phyloP scores from a whole-genome alignment of 495 filamentous ascomycete genomes.

The Annulohypoxylon maeteangense region DNA sequence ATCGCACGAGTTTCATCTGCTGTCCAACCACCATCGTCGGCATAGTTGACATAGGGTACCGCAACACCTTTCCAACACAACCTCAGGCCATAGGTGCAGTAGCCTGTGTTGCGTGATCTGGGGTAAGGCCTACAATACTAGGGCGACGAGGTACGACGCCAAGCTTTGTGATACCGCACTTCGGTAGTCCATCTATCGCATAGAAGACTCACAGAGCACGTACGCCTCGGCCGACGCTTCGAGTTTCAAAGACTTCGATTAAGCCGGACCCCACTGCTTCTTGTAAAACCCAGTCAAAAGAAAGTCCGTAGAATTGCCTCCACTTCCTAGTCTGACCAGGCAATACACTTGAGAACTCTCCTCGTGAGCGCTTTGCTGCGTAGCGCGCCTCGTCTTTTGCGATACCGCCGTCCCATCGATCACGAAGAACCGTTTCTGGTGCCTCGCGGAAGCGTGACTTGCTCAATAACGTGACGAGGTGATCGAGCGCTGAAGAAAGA shows the following conservation, averaged over 20 bases:
- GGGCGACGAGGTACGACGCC: neutral
- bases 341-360: conserved; percentile 75
- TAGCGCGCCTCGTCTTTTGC: conserved; percentile 64
- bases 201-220: conserved; percentile 49
- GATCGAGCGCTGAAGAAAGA: conserved; percentile 70
- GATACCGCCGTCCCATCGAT: conserved; percentile 85
- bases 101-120: conserved; percentile 1
- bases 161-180: neutral
- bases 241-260: conserved; percentile 87
- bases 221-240: conserved; percentile 79
- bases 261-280: conserved; percentile 82
- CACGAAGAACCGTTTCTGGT: conserved; percentile 72
- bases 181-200: neutral
- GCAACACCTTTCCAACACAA: neutral
- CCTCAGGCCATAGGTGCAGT: neutral
- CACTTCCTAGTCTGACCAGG: conserved; percentile 84
- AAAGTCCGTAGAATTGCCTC: conserved; percentile 80
- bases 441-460: conserved; percentile 72
- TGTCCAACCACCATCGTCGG: neutral
- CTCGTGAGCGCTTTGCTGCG: conserved; percentile 69
- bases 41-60: neutral
- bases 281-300: conserved; percentile 80
- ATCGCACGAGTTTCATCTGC: neutral
- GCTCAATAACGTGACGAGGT: conserved; percentile 72
- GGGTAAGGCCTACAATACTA: neutral